Evolutionary conservation across 371 early-diverging fungal genomes (phyloP).

Genomic region (Lichtheimia hyalospora): DNA sequence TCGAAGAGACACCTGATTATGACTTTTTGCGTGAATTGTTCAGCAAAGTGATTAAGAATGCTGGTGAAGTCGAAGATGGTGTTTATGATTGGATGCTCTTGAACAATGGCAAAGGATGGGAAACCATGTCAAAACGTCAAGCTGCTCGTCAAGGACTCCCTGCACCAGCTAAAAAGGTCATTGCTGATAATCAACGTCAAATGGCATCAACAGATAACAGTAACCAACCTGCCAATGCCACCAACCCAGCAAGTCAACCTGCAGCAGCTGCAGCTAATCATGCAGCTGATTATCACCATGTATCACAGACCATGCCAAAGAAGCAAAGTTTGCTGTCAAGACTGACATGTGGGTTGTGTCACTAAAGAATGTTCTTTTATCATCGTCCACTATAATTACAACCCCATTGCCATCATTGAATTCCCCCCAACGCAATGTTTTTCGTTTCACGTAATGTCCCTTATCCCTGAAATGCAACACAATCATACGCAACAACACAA

Average conservation of each 20-base stretch:
- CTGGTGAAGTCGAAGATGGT: constrained; percentile 77
- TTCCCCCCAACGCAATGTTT: too few relatives aligned
- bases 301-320: constrained; percentile 4
- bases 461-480: too few relatives aligned
- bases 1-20: constrained; percentile 94
- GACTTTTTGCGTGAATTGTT: constrained; percentile 79
- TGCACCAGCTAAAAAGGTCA: constrained; percentile 22
- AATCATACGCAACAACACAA: too few relatives aligned
- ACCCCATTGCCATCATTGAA: too few relatives aligned
- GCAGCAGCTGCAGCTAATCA: too few relatives aligned
- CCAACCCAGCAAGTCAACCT: not conserved
- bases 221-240: not conserved
- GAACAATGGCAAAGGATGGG: constrained; percentile 57
- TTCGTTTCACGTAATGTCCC: too few relatives aligned
- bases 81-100: constrained; percentile 88
- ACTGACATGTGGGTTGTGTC: constrained; percentile 19
- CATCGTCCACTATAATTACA: too few relatives aligned
- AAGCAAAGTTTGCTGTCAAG: constrained; percentile 17
- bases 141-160: constrained; percentile 21
- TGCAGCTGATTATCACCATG: too few relatives aligned
- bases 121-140: constrained; percentile 25
- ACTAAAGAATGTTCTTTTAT: not conserved
- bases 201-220: constrained; percentile 6
- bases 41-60: constrained; percentile 68
- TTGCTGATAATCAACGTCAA: constrained; percentile 20